A percentile compares a stretch with the other conserved stretches of the same genome.
These are phyloP conservation scores for Carex scoparia DNA, from an alignment of 176 grass and related monocot genomes.

Conservation along the genomic window DNA sequence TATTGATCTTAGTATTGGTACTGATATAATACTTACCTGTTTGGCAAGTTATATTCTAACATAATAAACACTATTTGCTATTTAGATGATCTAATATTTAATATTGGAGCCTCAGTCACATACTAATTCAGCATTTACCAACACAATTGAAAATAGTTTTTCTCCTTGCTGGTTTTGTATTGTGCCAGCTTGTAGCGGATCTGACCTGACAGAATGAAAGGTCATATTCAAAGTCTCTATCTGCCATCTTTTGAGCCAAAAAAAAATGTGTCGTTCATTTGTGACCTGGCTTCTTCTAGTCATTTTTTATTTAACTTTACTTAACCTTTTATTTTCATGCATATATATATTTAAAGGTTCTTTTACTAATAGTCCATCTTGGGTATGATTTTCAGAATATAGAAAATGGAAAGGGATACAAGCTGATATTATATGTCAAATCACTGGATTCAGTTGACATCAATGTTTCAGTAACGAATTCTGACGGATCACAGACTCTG, in stretches of 20 bases:
- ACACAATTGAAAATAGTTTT: neutral
- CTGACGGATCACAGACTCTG: constrained; percentile 47
- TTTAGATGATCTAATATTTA: neutral
- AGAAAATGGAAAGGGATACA: constrained; percentile 69
- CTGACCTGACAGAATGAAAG: neutral
- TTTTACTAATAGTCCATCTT: constrained; percentile 3
- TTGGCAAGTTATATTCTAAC: neutral
- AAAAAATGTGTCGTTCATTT: neutral
- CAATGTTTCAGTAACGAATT: constrained; percentile 54
- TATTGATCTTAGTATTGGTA: neutral
- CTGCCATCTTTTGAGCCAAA: constrained; percentile 2
- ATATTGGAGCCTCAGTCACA: neutral
- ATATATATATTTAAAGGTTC: constrained; percentile 11
- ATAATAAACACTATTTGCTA: neutral
- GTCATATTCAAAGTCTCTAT: neutral
- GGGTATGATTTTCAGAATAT: constrained; percentile 60
- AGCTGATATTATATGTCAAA: constrained; percentile 56
- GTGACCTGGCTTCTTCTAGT: neutral
- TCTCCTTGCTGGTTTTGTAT: neutral
- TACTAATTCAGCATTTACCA: neutral
- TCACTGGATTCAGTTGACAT: constrained; percentile 35
- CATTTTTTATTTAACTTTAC: neutral
- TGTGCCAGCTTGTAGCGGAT: neutral
- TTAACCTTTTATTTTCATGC: neutral
- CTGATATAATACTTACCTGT: neutral